Conservation (phyloP, 352 stramenopile species). For the Plasmopara muralis region DNA sequence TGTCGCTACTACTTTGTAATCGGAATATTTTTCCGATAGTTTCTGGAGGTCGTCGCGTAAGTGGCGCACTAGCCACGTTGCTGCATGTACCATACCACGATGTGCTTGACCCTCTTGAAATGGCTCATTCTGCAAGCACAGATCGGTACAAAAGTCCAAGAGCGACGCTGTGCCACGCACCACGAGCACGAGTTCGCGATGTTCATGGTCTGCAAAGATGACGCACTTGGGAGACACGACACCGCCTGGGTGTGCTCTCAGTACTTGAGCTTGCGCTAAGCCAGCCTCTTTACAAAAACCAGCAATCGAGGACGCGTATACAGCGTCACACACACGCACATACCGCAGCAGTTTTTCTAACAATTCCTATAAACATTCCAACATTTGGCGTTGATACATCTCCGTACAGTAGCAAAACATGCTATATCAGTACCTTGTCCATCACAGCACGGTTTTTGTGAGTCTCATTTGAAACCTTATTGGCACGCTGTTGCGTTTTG, state of each 20-base stretch:
- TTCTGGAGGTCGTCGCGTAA: constrained; percentile 41
- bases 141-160: constrained; percentile 75
- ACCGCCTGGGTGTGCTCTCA: constrained; percentile 50
- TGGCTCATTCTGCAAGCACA: constrained; percentile 72
- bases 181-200: constrained; percentile 49
- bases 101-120: constrained; percentile 65
- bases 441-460: constrained; percentile 23
- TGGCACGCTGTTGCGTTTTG: constrained; percentile 38
- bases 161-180: constrained; percentile 67
- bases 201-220: constrained; percentile 49
- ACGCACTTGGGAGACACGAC: constrained; percentile 76
- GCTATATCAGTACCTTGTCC: constrained; percentile 17
- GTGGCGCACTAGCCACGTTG: constrained; percentile 59
- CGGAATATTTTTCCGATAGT: constrained; percentile 34
- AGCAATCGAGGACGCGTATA: constrained; percentile 51
- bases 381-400: not conserved
- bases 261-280: constrained; percentile 31
- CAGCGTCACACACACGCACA: constrained; percentile 56
- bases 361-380: constrained; percentile 12
- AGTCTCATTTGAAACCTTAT: constrained; percentile 20
- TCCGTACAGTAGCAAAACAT: not conserved
- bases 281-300: constrained; percentile 51
- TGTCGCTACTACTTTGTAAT: constrained; percentile 54
- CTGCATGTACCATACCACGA: constrained; percentile 74
- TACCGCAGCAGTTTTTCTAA: constrained; percentile 36